A percentile compares a stretch with the other conserved stretches of the same genome.
phyloP scores from a whole-genome alignment of 2,329 filamentous ascomycete species.

The Colletotrichum siamense region DNA sequence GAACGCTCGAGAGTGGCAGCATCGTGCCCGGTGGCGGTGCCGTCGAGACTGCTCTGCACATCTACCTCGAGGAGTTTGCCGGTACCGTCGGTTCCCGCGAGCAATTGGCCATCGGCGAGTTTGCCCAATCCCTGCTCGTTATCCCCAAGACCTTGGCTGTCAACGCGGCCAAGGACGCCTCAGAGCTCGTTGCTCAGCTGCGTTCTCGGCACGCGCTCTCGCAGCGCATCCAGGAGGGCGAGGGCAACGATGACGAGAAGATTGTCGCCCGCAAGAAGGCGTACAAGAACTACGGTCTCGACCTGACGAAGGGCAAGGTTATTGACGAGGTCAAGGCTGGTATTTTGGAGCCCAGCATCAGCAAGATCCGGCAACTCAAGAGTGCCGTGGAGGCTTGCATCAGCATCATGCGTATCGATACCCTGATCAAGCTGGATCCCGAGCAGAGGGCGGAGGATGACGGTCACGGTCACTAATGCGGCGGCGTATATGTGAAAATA shows the following conservation, averaged over 20 bases:
- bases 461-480: conserved; percentile 78
- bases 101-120: conserved; percentile 97
- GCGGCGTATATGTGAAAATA: neutral
- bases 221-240: conserved; percentile 88
- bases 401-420: conserved; percentile 99
- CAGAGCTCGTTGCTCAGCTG: conserved; percentile 93
- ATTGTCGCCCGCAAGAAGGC: conserved; percentile 90
- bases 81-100: conserved; percentile 96
- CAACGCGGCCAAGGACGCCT: conserved; percentile 96
- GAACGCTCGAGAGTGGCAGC: conserved; percentile 93
- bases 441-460: conserved; percentile 82
- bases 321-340: conserved; percentile 94
- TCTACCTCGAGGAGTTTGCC: conserved; percentile 98
- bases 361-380: conserved; percentile 98
- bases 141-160: conserved; percentile 97
- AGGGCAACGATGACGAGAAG: conserved; percentile 86
- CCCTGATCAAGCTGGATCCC: conserved; percentile 96
- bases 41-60: conserved; percentile 98
- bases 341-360: conserved; percentile 95
- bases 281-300: conserved; percentile 98
- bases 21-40: conserved; percentile 97
- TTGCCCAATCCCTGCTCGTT: conserved; percentile 90
- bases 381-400: conserved; percentile 98
- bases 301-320: conserved; percentile 87
- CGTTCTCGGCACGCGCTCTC: conserved; percentile 93